Percentiles rank a stretch among this genome's conserved stretches.
Conservation (phyloP, 208 protist genomes). For the Herpetomonas samuelpessoai region DNA sequence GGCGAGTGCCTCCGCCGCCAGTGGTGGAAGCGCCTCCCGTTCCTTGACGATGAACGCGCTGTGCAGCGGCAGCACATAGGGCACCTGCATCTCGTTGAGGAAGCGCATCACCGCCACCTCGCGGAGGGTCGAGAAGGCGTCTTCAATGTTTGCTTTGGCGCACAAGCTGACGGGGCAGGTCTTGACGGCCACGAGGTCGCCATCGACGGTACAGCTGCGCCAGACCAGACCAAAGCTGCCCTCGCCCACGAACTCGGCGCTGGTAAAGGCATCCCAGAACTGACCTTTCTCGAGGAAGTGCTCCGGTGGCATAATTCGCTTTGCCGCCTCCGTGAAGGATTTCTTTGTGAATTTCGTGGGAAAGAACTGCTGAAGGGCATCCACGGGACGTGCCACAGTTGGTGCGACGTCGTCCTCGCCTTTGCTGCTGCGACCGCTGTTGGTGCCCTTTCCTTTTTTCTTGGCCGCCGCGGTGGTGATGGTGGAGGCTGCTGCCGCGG, state of each 20-base stretch:
- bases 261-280: constrained; percentile 77
- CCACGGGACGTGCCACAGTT: constrained; percentile 25
- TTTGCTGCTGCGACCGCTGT: background rate
- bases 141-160: constrained; percentile 62
- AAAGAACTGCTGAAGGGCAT: constrained; percentile 50
- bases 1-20: constrained; percentile 39
- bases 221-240: constrained; percentile 89
- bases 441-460: background rate
- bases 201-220: constrained; percentile 64
- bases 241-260: constrained; percentile 70
- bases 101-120: constrained; percentile 86
- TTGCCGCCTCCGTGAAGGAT: constrained; percentile 43
- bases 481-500: background rate
- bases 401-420: constrained; percentile 2
- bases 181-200: constrained; percentile 84
- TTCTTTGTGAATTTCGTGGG: constrained; percentile 40
- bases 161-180: constrained; percentile 66
- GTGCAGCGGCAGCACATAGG: constrained; percentile 81
- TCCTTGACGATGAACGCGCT: constrained; percentile 68
- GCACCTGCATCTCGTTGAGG: constrained; percentile 72
- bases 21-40: constrained; percentile 59
- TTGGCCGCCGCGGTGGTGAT: background rate
- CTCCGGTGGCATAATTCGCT: constrained; percentile 44
- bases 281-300: constrained; percentile 54
- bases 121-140: constrained; percentile 69